Evolutionary conservation across 805 yeast genomes (phyloP), one percentile per base, ranked within the genome.

Genomic region (Yamadazyma ubonensis): DNA sequence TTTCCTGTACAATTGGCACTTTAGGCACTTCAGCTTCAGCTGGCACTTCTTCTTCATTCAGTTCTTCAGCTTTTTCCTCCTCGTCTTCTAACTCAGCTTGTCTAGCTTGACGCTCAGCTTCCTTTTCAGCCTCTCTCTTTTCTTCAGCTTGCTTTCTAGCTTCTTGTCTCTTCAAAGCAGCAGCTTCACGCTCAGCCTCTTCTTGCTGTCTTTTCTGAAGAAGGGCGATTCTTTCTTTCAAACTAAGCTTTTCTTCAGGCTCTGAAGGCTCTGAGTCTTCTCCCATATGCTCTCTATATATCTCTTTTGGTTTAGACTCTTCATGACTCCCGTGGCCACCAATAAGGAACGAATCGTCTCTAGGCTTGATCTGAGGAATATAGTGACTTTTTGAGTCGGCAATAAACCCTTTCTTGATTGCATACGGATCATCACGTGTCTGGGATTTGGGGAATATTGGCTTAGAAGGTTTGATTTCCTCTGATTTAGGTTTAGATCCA

Each of bases 151-250:
- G 70, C 55, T 77, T 78, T 57, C 73, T 72, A 55, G 70, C 76
- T 42, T 70, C 73, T 42, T 70, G 71, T 52, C 73, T 75, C 50
- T 71, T 74, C 53, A 73, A 49, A 6, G 82, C 78, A 3, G 75
- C 76, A 3, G 79, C 83, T 48, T 79, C 90, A 42, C 79, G 68
- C 44, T 83, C 91, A 15, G 83, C 86, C 51, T 87, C 95, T 54
- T 84, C 85, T 43, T 76, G 78, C 55, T 87, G 96, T 43, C 81
- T 80, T 54, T 86, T 78, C 58, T 90, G 96, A 36, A 91, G 69
- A 53, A 86, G 53, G 4, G 88, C 87, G 56, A 91, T 88, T 49
- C 98, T 75, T 51, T 93, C 97, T 56, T 84, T 84, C 52, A 91
- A 68, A 42, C 95, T 83, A 67, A 89, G 63, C 50, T 85, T 81